Evolutionary conservation across 2,329 filamentous ascomycete genomes (phyloP).

Genomic region (Lachnellula occidentalis): DNA sequence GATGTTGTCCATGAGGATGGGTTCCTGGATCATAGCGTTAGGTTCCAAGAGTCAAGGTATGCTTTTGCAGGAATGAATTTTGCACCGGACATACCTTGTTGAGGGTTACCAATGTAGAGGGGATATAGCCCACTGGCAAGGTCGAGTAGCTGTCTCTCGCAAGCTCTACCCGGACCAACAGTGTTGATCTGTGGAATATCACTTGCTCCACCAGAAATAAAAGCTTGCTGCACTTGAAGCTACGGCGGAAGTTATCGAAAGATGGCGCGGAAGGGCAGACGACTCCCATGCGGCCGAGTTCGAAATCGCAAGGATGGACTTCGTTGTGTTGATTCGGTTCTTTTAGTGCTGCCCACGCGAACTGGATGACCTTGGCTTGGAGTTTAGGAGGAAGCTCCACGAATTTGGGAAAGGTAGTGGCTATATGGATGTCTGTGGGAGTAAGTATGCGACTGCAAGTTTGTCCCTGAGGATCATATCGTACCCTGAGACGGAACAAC

Average conservation of each 20-base stretch:
- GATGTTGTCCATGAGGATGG: background rate
- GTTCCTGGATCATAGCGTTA: background rate
- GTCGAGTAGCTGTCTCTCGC: background rate
- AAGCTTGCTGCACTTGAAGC: background rate
- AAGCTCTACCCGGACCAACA: background rate
- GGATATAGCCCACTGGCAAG: background rate
- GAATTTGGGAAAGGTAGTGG: background rate
- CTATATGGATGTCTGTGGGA: too few species aligned
- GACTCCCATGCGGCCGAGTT: background rate
- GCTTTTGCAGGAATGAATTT: too few species aligned
- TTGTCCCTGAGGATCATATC: too few species aligned
- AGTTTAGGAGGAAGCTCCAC: background rate
- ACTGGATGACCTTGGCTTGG: background rate
- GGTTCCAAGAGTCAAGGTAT: too few species aligned
- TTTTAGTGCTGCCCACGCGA: background rate
- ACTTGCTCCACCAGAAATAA: background rate
- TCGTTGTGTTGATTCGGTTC: background rate
- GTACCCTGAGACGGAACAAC: too few species aligned
- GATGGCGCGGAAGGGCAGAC: background rate
- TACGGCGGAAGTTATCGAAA: background rate
- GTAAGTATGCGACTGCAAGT: too few species aligned
- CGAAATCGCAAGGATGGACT: background rate
- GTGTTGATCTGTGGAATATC: background rate
- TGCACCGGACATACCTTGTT: background rate
- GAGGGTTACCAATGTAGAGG: background rate